Conservation (phyloP, 2,329 filamentous ascomycete species). For the Phyllosticta paracitricarpa region DNA sequence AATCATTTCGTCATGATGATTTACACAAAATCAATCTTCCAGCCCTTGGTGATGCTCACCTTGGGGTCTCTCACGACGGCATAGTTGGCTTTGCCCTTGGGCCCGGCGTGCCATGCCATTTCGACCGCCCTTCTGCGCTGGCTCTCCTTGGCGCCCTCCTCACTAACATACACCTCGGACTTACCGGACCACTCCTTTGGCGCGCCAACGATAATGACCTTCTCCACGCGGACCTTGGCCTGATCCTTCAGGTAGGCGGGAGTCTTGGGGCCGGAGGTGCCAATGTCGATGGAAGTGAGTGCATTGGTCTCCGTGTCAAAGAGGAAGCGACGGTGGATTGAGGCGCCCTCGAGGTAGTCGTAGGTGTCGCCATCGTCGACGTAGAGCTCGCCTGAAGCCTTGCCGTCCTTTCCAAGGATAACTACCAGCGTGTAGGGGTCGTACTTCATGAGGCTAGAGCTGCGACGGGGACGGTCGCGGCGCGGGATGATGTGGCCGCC, state of each 20-base stretch:
- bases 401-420: constrained; percentile 54
- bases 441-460: constrained; percentile 78
- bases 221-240: constrained; percentile 69
- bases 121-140: constrained; percentile 39
- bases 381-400: constrained; percentile 76
- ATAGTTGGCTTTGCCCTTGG: constrained; percentile 48
- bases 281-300: constrained; percentile 62
- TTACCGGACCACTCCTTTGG: constrained; percentile 61
- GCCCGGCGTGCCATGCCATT: constrained; percentile 48
- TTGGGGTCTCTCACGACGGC: constrained; percentile 55
- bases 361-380: constrained; percentile 91
- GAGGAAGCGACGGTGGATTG: constrained; percentile 73
- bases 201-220: constrained; percentile 73
- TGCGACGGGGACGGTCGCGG: constrained; percentile 77
- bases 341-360: constrained; percentile 75
- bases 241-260: constrained; percentile 71
- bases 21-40: constrained; percentile 48
- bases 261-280: constrained; percentile 42
- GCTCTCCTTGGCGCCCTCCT: constrained; percentile 41
- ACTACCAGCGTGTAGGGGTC: constrained; percentile 93
- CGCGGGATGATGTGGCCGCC: constrained; percentile 87
- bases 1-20: neutral
- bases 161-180: constrained; percentile 54
- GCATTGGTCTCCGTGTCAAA: constrained; percentile 46
- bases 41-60: constrained; percentile 52